Evolutionary conservation across 2,329 filamentous ascomycete genomes (phyloP).

Genomic region (Microsporum ferrugineum): DNA sequence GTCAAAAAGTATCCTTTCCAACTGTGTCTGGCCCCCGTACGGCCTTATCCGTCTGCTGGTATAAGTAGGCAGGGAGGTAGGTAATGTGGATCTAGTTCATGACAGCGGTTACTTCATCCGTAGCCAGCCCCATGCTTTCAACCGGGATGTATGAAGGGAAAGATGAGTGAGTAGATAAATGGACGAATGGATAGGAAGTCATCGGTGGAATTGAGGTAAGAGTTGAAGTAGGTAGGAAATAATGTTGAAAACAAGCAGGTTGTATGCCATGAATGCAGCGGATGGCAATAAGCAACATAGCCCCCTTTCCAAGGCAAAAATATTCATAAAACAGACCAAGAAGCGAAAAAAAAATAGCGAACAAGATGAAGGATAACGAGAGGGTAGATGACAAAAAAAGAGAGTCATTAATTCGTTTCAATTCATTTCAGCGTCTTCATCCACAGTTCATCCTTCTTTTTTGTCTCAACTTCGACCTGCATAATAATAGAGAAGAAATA

Average conservation of each 20-base stretch:
- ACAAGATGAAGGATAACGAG: neutral
- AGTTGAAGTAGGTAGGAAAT: neutral
- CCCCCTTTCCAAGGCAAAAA: neutral
- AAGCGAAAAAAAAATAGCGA: constrained; percentile 2
- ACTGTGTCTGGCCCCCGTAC: too few species aligned
- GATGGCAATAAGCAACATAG: neutral
- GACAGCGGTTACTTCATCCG: too few species aligned
- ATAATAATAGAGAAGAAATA: neutral
- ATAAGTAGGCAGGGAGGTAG: too few species aligned
- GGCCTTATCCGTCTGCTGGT: too few species aligned
- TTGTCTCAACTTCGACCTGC: neutral
- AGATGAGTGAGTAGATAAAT: too few species aligned
- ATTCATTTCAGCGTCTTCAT: constrained; percentile 1
- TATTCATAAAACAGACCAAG: constrained; percentile 2
- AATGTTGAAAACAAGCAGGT: neutral
- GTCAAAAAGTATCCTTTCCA: too few species aligned
- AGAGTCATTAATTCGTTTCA: constrained; percentile 2
- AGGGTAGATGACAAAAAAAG: neutral
- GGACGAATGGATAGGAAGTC: too few species aligned
- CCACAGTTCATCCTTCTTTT: neutral
- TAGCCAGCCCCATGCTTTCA: too few species aligned
- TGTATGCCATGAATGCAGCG: neutral
- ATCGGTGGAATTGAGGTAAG: neutral
- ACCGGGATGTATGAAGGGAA: too few species aligned
- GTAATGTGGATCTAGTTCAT: too few species aligned